Evolutionary conservation across 164 flowering plant genomes (phyloP), one percentile per base, ranked within the genome.

Genomic region (Aristolochia contorta): DNA sequence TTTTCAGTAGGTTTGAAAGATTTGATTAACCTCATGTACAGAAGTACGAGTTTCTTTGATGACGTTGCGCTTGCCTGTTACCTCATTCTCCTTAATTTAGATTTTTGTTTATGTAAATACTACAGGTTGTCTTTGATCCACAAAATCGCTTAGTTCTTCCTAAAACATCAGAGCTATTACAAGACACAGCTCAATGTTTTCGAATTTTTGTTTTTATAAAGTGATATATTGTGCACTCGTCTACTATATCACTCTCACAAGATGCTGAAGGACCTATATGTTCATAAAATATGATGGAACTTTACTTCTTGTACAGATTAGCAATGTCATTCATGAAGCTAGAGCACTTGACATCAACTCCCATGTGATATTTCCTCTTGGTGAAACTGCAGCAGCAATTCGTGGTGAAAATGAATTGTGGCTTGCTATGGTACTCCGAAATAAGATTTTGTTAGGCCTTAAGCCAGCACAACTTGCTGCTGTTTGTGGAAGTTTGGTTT

Each of bases 371-470:
- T 93, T 82, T 72, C 97, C 98, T 52, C 82, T 90, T 56, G 98
- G 98, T 60, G 97, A 87, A 81, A 93, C 97, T 63, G 98, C 98
- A 53, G 81, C 98, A 59, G 97, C 96, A 61, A 82, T 90, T 59
- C 82, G 98, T 63, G 98, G 98, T 66, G 97, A 89, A 77, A 93
- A 90, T 77, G 98, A 93, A 72, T 90, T 93, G 21, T 93, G 98
- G 98, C 88, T 93, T 64, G 97, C 98, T 52, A 83, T 84, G 85
- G 89, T 93, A 69, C 89, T 90, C 22, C 81, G 97, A 53, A 89
- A 77, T 68, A 87, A 78, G 66, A 71, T 87, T 49, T 73, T 93
- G 64, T 64, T 86, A 54, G 84, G 77, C 55, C 69, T 89, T 45
- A 86, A 84, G 72, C 97, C 98, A 56, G 80, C 92, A 59, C 89